Conservation (phyloP, 768 basidiomycete genomes). For the Russula sp. region DNA sequence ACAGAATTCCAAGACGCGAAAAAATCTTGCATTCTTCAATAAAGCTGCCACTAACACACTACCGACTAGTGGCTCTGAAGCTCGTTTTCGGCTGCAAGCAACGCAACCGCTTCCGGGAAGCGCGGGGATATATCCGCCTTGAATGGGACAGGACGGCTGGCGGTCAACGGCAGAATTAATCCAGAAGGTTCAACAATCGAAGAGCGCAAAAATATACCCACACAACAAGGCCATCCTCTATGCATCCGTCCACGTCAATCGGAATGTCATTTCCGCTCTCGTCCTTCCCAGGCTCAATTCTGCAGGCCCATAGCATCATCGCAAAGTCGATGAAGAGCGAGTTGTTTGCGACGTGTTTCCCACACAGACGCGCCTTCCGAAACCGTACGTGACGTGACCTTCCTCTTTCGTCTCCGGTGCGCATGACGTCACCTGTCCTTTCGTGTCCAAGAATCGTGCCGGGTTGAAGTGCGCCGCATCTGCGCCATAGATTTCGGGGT, state of each 20-base stretch:
- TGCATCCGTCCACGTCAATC: constrained; percentile 25
- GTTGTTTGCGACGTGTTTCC: constrained; percentile 26
- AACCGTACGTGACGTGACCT: constrained; percentile 25
- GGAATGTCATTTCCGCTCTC: constrained; percentile 13
- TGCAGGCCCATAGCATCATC: constrained; percentile 24
- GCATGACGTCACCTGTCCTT: constrained; percentile 8
- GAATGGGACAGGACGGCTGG: constrained; percentile 24
- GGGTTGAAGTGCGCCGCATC: constrained; percentile 26
- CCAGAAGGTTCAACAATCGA: background rate
- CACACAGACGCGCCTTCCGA: constrained; percentile 27
- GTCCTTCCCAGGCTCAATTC: constrained; percentile 13
- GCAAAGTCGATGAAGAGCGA: constrained; percentile 28
- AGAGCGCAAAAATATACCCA: constrained; percentile 1
- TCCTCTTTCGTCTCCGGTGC: constrained; percentile 26
- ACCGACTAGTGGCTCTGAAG: background rate
- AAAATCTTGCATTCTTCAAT: background rate
- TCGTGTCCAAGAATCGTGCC: constrained; percentile 14
- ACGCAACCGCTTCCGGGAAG: constrained; percentile 22
- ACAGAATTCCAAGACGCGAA: background rate
- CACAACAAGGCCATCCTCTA: constrained; percentile 27
- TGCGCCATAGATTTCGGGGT: constrained; percentile 23
- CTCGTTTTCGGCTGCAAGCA: constrained; percentile 18
- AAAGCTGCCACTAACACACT: too few species aligned
- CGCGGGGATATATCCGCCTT: constrained; percentile 21
- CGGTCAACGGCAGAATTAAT: background rate